A percentile compares a stretch with the other conserved stretches of the same genome.
Conservation (phyloP, 2,329 filamentous ascomycete genomes). For the Ophiostoma perfectum region DNA sequence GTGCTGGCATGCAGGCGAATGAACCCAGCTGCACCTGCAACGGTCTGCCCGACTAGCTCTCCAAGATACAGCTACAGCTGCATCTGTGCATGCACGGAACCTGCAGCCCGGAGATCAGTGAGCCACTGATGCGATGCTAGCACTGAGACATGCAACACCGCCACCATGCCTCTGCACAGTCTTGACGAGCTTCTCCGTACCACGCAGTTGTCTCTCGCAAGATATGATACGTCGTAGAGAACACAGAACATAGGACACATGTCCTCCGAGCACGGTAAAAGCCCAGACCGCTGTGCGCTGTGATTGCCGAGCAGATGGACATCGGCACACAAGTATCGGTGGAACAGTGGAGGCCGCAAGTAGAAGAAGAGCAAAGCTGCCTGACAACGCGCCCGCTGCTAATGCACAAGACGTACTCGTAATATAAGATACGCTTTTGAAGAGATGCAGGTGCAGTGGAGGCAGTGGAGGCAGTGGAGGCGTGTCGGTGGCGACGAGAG, state of each 20-base stretch:
- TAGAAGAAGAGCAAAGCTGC: background rate
- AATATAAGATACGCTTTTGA: too few species aligned
- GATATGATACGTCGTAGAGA: too few species aligned
- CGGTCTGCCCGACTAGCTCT: background rate
- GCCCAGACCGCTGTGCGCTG: background rate
- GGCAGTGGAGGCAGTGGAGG: too few species aligned
- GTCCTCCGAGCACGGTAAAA: background rate
- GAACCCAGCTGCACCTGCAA: constrained; percentile 1
- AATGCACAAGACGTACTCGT: too few species aligned
- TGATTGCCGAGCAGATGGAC: background rate
- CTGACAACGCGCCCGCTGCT: too few species aligned
- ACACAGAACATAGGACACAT: too few species aligned
- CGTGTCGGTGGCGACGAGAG: too few species aligned
- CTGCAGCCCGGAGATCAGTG: background rate
- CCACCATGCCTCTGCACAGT: background rate
- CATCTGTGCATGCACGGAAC: too few species aligned
- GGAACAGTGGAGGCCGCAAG: background rate
- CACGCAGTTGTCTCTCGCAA: too few species aligned
- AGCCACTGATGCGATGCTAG: background rate
- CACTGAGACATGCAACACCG: background rate
- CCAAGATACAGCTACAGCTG: too few species aligned
- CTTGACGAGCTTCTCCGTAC: too few species aligned
- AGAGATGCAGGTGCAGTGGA: too few species aligned
- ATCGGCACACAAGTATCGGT: background rate
- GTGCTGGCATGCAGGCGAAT: background rate